Percentiles rank a stretch among this genome's conserved stretches.
These are phyloP conservation scores for Rheum nobile DNA, from an alignment of 148 eudicot genomes.

Conservation along the genomic window DNA sequence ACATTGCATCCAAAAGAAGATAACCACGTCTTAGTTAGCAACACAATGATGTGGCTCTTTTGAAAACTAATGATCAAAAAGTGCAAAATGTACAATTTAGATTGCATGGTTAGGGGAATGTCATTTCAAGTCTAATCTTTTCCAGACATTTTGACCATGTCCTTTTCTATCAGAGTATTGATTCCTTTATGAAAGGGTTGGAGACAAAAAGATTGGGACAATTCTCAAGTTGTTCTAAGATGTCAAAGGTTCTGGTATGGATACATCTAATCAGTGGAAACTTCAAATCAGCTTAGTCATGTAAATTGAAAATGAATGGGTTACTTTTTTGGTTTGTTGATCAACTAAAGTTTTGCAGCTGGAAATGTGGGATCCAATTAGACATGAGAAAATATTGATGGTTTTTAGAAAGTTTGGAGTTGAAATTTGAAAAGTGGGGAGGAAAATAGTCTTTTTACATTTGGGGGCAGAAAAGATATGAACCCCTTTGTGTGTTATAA, in stretches of 20 bases:
- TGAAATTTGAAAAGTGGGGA: too few relatives aligned
- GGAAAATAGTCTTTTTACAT: not conserved
- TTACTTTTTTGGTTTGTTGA: not conserved
- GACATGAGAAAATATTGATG: not conserved
- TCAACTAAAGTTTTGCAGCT: not conserved
- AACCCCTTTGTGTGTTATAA: too few relatives aligned
- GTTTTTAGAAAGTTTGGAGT: not conserved
- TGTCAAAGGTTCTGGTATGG: not conserved
- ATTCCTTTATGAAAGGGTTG: not conserved
- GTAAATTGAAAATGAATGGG: not conserved
- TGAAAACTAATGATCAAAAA: not conserved
- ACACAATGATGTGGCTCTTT: too few relatives aligned
- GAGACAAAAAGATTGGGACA: slow-evolving; percentile 4
- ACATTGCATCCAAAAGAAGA: not conserved
- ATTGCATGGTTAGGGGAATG: not conserved
- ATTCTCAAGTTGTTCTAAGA: not conserved
- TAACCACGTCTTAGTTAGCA: too few relatives aligned
- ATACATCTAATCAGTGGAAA: not conserved
- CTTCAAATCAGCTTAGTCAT: not conserved
- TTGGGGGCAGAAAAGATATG: too few relatives aligned
- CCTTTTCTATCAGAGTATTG: not conserved
- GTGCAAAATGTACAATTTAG: not conserved
- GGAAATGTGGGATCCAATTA: not conserved
- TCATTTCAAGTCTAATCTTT: not conserved
- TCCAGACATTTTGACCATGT: not conserved